Evolutionary conservation across 805 yeast species (phyloP), one percentile per base, ranked within the genome.

Genomic region (Suhomyces prunicola): DNA sequence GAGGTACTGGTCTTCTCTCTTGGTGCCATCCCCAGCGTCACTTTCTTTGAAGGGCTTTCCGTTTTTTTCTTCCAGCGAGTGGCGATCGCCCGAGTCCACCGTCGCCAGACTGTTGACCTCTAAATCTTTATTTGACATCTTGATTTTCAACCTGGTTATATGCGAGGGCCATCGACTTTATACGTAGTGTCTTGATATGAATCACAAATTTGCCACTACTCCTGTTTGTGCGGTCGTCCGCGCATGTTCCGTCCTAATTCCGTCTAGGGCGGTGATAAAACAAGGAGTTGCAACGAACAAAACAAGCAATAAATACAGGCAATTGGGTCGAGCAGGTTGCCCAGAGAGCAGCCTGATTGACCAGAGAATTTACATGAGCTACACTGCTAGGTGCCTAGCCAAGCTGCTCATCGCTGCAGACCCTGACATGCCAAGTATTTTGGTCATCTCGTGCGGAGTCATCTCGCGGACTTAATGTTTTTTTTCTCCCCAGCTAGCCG

Each of bases 21-120:
- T 63, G 5, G 77, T 71, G 15, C 77, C 78, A 54, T 74, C 78
- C 39, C 78, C 77, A 23, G 78, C 77, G 57, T 75, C 78, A 48
- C 71, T 61, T 54, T 76, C 79, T 27, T 61, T 54, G 52, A 66
- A 73, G 4, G 42, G 24, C 13, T 17, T 8, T 7, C 22, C 42
- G 9, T 39, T 9, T 9, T 17, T 39, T 9, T 39, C 42, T 19
- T 17, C 24, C 24, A 19, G 0, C 1, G 42, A 19, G 17, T 19
- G 19, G 19, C 19, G 19, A 19, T 19, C 19, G 19, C 19, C 19
- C 19, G 19, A 19, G 3, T 39, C 24, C 8, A 39, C 23, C 7
- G 23, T 39, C 6, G 42, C 19, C 24, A 6, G 42, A 7, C 29
- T 40, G 13, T 10, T 19, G 6, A 10, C 7, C n/a, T 39, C 42